Evolutionary conservation across 495 filamentous ascomycete species (phyloP).

Genomic region (Penicillium paradoxum): DNA sequence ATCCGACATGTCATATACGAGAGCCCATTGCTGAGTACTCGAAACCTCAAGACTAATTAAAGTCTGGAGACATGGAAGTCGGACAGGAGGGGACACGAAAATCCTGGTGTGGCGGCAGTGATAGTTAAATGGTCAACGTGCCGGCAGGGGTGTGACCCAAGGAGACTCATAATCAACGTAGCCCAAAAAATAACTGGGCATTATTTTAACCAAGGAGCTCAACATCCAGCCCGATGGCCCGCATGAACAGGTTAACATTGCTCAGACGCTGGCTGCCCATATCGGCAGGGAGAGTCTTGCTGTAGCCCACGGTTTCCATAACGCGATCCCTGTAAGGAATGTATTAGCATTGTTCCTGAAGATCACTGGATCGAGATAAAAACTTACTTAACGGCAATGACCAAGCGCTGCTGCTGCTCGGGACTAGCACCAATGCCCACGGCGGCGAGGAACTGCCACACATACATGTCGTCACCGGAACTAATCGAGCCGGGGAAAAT

Average conservation of each 20-base stretch:
- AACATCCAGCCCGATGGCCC: slow-evolving; percentile 94
- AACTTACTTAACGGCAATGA: slow-evolving; percentile 84
- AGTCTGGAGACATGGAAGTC: background rate
- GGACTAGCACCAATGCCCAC: slow-evolving; percentile 88
- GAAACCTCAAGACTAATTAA: background rate
- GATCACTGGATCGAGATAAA: background rate
- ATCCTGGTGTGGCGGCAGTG: background rate
- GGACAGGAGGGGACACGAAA: background rate
- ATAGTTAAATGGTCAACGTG: background rate
- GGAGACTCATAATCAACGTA: background rate
- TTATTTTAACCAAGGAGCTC: slow-evolving; percentile 69
- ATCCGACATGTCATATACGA: background rate
- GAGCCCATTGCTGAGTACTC: background rate
- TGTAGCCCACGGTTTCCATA: slow-evolving; percentile 86
- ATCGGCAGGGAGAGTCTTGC: slow-evolving; percentile 81
- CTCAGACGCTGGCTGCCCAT: slow-evolving; percentile 74
- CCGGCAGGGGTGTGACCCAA: background rate
- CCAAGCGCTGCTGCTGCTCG: slow-evolving; percentile 88
- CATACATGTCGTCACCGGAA: slow-evolving; percentile 82
- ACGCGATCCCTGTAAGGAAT: slow-evolving; percentile 65
- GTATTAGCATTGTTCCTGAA: slow-evolving; percentile 13
- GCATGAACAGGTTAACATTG: slow-evolving; percentile 98
- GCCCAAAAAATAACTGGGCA: background rate
- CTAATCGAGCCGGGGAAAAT: slow-evolving; percentile 84
- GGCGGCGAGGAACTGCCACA: slow-evolving; percentile 96